A percentile compares a stretch with the other conserved stretches of the same genome.
Conservation (phyloP, 371 early-diverging fungal species). For the Syncephalis plumigaleata region DNA sequence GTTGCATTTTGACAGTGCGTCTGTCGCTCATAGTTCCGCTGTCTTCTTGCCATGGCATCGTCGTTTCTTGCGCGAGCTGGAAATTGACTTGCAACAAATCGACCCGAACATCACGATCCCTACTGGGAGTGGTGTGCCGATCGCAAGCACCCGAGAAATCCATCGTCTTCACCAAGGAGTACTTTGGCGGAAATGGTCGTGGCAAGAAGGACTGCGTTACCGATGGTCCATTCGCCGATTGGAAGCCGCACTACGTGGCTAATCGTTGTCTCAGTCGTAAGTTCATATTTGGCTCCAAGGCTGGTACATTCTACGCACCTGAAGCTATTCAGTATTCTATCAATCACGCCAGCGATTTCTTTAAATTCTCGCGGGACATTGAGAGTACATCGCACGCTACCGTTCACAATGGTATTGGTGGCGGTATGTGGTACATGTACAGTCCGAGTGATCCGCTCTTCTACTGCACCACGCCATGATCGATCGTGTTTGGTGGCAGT, state of each 20-base stretch:
- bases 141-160: constrained; percentile 7
- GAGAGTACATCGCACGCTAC: constrained; percentile 4
- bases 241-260: background rate
- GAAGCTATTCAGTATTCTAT: background rate
- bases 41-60: constrained; percentile 19
- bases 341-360: background rate
- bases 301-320: background rate
- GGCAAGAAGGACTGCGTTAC: background rate
- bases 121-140: constrained; percentile 21
- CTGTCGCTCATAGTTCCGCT: background rate
- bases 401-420: constrained; percentile 4
- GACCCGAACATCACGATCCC: constrained; percentile 8
- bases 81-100: constrained; percentile 9
- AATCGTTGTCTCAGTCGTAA: background rate
- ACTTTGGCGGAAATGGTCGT: constrained; percentile 12
- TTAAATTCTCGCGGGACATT: background rate
- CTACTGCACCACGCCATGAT: background rate
- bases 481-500: constrained; percentile 1
- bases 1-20: background rate
- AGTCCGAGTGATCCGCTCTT: constrained; percentile 2
- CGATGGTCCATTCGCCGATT: background rate
- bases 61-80: constrained; percentile 10
- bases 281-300: background rate
- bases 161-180: constrained; percentile 2
- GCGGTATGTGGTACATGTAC: constrained; percentile 1